Evolutionary conservation across 805 yeast genomes (phyloP), one percentile per base, ranked within the genome.

Genomic region (Geotrichum ghanense): DNA sequence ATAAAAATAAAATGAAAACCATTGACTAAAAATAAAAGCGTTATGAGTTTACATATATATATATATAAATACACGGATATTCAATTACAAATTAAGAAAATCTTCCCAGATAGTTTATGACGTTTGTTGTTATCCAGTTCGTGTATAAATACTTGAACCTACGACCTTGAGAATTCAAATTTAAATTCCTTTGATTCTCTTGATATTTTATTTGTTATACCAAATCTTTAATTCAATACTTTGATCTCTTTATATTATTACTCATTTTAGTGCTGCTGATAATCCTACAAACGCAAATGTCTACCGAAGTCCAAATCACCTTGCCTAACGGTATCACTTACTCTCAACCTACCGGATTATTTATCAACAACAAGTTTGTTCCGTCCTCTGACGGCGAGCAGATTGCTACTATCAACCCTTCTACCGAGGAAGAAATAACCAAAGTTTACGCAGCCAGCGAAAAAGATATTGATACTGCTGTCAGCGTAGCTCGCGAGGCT

Each of bases 381-480:
- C 64, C 71, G 42, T 74, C 88, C 16, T 67, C 72, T 50, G 74
- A 72, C 50, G 75, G 74, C 55, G 73, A 76, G 62, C 78, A 81
- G 17, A 74, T 83, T 53, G 80, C 61, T 48, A 80, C 79, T 19
- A 62, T 78, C 48, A 72, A 79, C 60, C 92, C 94, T 22, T 70
- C 86, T 17, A 82, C 89, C 39, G 92, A 83, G 65, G 81, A 82
- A 60, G 73, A 69, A 49, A 76, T 85, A 53, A 71, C 81, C 45
- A 73, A 73, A 44, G 78, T 84, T 45, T 79, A 83, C 62, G 89
- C 81, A 61, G 95, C 89, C 42, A 71, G 75, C 48, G 81, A 69
- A 45, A 90, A 74, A 46, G 96, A 88, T 63, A 81, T 88, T 35
- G 89, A 88, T 53, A 55, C 66, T 49, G 97, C 97, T 16, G 95